Evolutionary conservation across 2,329 filamentous ascomycete species (phyloP).

Genomic region (Xylaria sp.): DNA sequence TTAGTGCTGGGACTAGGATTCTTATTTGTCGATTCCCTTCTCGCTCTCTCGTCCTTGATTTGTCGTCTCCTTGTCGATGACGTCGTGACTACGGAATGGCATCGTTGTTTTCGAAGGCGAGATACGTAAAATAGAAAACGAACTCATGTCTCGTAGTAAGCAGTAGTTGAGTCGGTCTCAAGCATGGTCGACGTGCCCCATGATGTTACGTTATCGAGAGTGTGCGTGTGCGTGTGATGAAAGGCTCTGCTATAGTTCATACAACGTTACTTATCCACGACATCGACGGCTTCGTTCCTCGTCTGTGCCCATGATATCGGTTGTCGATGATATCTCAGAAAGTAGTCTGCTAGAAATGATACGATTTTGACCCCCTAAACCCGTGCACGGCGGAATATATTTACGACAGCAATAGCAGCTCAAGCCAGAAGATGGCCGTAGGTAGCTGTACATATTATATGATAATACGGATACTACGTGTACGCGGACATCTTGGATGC

Average conservation of each 20-base stretch:
- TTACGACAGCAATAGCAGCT: not conserved
- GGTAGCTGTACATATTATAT: not conserved
- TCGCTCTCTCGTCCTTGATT: not conserved
- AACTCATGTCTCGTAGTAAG: too few species aligned
- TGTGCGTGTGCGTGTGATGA: too few species aligned
- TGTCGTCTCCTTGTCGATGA: not conserved
- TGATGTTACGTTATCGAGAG: too few species aligned
- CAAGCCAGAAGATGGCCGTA: not conserved
- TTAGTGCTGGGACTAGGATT: not conserved
- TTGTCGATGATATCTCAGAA: too few species aligned
- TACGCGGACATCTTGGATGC: not conserved
- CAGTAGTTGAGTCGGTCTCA: too few species aligned
- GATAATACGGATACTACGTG: not conserved
- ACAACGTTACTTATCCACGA: not conserved
- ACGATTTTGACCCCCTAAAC: too few species aligned
- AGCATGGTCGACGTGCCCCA: too few species aligned
- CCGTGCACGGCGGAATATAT: too few species aligned
- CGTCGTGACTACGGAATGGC: not conserved
- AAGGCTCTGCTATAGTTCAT: not conserved
- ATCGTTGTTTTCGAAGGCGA: not conserved
- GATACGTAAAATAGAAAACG: too few species aligned
- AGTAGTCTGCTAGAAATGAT: too few species aligned
- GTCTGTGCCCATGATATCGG: too few species aligned
- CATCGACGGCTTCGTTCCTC: not conserved
- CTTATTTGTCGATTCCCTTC: too few species aligned